These are phyloP conservation scores for Exophiala spinifera DNA, from an alignment of 2,329 filamentous ascomycete species.

Conservation along the genomic window DNA sequence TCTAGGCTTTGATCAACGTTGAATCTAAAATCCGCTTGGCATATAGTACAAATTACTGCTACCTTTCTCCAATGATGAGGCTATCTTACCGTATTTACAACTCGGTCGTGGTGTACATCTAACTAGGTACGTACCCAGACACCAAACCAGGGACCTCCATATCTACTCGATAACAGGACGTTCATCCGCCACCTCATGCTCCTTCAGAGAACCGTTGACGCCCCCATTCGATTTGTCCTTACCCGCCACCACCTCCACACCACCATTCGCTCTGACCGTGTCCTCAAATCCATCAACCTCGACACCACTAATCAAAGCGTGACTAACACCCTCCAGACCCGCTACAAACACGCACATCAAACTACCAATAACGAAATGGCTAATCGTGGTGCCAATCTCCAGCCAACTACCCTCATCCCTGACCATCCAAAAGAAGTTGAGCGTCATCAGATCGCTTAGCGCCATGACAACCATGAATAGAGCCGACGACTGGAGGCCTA, in stretches of 20 bases:
- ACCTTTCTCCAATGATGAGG: too few species aligned
- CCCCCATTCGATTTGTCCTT: not conserved
- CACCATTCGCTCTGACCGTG: slow-evolving; percentile 9
- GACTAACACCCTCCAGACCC: slow-evolving; percentile 78
- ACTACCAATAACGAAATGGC: slow-evolving; percentile 91
- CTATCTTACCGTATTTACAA: too few species aligned
- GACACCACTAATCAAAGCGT: slow-evolving; percentile 75
- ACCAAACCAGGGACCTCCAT: too few species aligned
- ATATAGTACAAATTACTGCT: too few species aligned
- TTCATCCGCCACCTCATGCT: slow-evolving; percentile 4
- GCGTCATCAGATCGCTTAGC: slow-evolving; percentile 82
- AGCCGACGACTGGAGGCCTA: slow-evolving; percentile 81
- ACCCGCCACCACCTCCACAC: slow-evolving; percentile 6
- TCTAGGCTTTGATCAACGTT: too few species aligned
- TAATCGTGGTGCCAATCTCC: slow-evolving; percentile 96
- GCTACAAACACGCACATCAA: slow-evolving; percentile 87
- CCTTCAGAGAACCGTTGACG: slow-evolving; percentile 4
- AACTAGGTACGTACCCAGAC: too few species aligned
- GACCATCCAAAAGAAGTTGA: slow-evolving; percentile 98
- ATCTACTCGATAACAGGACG: slow-evolving; percentile 15
- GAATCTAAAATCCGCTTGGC: too few species aligned
- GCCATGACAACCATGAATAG: slow-evolving; percentile 95
- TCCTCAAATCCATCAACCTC: slow-evolving; percentile 45
- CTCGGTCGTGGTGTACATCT: too few species aligned
- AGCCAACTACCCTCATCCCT: slow-evolving; percentile 95